phyloP scores from a whole-genome alignment of 2,329 filamentous ascomycete species.

The Neonectria ditissima region DNA sequence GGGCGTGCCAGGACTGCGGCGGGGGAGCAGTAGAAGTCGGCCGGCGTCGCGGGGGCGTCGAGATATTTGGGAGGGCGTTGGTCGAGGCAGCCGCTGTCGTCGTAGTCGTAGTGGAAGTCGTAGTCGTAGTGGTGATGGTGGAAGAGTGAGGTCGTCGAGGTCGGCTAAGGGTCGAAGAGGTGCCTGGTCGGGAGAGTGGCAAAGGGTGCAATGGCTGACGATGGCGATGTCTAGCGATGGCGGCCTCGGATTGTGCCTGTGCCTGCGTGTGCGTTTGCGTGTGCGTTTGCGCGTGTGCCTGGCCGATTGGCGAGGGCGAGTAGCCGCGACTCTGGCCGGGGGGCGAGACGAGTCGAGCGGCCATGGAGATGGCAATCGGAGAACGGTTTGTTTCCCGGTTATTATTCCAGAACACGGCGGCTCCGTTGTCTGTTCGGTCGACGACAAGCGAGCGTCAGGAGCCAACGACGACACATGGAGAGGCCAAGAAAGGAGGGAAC shows the following conservation, averaged over 20 bases:
- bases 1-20: not conserved
- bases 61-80: conserved; percentile 1
- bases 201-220: conserved; percentile 33
- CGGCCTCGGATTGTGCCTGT: conserved; percentile 13
- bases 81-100: conserved; percentile 11
- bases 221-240: conserved; percentile 25
- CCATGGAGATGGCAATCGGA: conserved; percentile 42
- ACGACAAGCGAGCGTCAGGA: conserved; percentile 40
- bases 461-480: conserved; percentile 25
- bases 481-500: conserved; percentile 5
- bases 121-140: not conserved
- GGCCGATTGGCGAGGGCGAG: conserved; percentile 32
- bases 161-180: conserved; percentile 4
- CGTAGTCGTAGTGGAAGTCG: not conserved
- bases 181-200: conserved; percentile 35
- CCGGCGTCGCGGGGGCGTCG: conserved; percentile 15
- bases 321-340: conserved; percentile 28
- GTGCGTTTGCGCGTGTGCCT: conserved; percentile 18
- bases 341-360: conserved; percentile 37
- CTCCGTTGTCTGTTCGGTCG: conserved; percentile 39
- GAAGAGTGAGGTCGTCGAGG: conserved; percentile 18
- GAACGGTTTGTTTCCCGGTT: conserved; percentile 20
- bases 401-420: conserved; percentile 36
- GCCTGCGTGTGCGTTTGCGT: conserved; percentile 9
- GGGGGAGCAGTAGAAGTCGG: not conserved